Evolutionary conservation across 768 basidiomycete genomes (phyloP).

Genomic region (Pisolithus albus): DNA sequence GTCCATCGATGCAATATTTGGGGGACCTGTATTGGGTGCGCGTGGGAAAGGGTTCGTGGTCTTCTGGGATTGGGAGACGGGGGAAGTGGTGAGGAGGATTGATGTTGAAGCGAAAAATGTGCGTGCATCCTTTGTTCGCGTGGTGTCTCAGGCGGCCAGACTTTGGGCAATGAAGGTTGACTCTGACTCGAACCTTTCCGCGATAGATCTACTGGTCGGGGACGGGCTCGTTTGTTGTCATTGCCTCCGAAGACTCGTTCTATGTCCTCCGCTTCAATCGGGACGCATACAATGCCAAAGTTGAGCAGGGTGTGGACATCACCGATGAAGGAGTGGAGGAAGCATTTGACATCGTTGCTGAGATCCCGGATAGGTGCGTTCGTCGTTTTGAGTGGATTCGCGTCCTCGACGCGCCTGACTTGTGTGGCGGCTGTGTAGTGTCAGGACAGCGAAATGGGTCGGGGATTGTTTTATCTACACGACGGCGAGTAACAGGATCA

Average conservation of each 20-base stretch:
- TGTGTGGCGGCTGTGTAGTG: constrained; percentile 35
- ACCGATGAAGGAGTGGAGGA: constrained; percentile 95
- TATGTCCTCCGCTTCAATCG: constrained; percentile 89
- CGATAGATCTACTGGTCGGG: constrained; percentile 82
- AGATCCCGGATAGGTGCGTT: constrained; percentile 72
- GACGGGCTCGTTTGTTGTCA: constrained; percentile 83
- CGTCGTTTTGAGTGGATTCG: constrained; percentile 5
- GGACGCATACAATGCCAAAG: constrained; percentile 72
- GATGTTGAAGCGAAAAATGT: constrained; percentile 95
- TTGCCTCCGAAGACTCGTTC: constrained; percentile 83
- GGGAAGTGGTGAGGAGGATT: constrained; percentile 87
- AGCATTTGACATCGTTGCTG: constrained; percentile 89
- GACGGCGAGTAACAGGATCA: constrained; percentile 78
- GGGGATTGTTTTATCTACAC: constrained; percentile 99
- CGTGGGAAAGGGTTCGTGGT: constrained; percentile 87
- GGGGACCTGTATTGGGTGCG: constrained; percentile 80
- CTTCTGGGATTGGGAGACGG: constrained; percentile 99
- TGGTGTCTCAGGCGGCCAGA: neutral
- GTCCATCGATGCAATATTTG: constrained; percentile 79
- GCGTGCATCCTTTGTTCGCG: constrained; percentile 21
- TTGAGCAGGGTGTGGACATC: constrained; percentile 69
- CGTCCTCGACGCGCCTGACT: constrained; percentile 9
- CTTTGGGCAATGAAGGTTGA: no score
- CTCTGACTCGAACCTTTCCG: no score
- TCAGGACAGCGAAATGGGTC: constrained; percentile 97